A percentile compares a stretch with the other conserved stretches of the same genome.
phyloP scores from a whole-genome alignment of 306 rosid species.

The Gynostemma pentaphyllum region DNA sequence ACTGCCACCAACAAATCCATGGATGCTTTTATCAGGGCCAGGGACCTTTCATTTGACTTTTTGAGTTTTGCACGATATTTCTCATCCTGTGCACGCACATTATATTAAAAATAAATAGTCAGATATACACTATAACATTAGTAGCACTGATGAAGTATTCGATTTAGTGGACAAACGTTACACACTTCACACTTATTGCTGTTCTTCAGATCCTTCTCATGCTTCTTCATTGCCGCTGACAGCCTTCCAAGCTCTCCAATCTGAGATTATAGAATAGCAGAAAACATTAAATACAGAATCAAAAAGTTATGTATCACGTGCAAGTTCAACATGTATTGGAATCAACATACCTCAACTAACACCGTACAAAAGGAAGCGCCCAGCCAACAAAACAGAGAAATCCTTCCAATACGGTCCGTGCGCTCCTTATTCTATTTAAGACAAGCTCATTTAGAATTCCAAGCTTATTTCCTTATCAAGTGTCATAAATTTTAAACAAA shows the following conservation, averaged over 20 bases:
- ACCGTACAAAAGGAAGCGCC: slow-evolving; percentile 64
- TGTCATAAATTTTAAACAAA: neutral
- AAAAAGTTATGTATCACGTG: neutral
- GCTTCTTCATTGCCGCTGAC: slow-evolving; percentile 63
- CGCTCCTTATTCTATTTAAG: slow-evolving; percentile 64
- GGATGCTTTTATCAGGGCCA: slow-evolving; percentile 69
- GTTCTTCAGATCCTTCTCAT: slow-evolving; percentile 60
- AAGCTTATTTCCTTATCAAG: neutral
- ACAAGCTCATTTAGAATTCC: neutral
- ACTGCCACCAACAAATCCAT: slow-evolving; percentile 76
- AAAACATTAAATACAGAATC: neutral
- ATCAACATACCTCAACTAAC: slow-evolving; percentile 67
- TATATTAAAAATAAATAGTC: neutral
- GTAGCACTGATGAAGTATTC: neutral
- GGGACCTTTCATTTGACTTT: slow-evolving; percentile 71
- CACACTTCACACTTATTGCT: slow-evolving; percentile 53
- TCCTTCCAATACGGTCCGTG: slow-evolving; percentile 55
- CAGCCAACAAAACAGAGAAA: slow-evolving; percentile 89
- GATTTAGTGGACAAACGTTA: slow-evolving; percentile 2
- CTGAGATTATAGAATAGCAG: slow-evolving; percentile 26
- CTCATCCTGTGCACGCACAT: slow-evolving; percentile 47
- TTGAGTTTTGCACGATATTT: slow-evolving; percentile 58
- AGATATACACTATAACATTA: neutral
- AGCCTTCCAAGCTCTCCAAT: slow-evolving; percentile 92
- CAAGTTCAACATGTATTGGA: no score